Evolutionary conservation across 352 stramenopile genomes (phyloP).

Genomic region (Phytophthora pinifolia): DNA sequence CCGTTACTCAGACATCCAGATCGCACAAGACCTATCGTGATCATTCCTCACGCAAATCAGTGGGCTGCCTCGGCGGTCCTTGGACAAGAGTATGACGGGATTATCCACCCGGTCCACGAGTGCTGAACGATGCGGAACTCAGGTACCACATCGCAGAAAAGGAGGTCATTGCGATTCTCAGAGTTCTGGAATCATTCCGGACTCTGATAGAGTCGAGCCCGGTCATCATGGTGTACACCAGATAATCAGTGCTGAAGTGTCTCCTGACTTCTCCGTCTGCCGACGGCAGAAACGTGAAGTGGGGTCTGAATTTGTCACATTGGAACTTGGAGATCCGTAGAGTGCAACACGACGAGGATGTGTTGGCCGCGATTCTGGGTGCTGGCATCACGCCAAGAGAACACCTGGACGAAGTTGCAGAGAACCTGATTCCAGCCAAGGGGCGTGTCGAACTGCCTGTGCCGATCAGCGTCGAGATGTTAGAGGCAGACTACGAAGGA

Average conservation of each 20-base stretch:
- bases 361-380: constrained; percentile 9
- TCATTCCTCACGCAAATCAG: no score
- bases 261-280: constrained; percentile 1
- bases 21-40: neutral
- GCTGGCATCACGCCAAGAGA: constrained; percentile 12
- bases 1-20: neutral
- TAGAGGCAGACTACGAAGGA: no score
- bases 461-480: constrained; percentile 10
- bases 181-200: neutral
- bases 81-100: no score
- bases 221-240: neutral
- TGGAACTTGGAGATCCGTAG: constrained; percentile 3
- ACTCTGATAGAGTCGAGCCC: no score
- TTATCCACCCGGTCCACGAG: neutral
- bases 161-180: constrained; percentile 1
- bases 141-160: constrained; percentile 5
- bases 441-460: neutral
- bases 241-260: constrained; percentile 13
- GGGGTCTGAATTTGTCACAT: neutral
- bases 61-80: no score
- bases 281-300: neutral
- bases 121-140: neutral
- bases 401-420: constrained; percentile 4
- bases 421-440: constrained; percentile 11
- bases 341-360: constrained; percentile 4